Evolutionary conservation across 371 early-diverging fungal genomes (phyloP).

Genomic region (Mucor racemosus): DNA sequence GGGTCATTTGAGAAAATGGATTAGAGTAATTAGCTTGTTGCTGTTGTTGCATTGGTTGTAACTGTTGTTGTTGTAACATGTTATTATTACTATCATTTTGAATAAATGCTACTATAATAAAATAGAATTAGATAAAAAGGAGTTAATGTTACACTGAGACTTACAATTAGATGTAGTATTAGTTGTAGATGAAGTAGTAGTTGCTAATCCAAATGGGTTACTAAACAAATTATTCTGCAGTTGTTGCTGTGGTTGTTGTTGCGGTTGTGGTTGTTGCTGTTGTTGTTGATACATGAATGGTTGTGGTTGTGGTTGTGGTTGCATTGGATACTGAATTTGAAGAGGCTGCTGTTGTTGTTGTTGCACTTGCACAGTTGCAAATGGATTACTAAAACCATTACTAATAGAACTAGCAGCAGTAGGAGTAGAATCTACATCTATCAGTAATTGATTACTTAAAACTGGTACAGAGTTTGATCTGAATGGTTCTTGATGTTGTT

Average conservation of each 20-base stretch:
- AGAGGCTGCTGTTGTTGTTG: slow-evolving; percentile 9
- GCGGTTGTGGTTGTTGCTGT: not conserved
- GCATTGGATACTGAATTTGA: slow-evolving; percentile 15
- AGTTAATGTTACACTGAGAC: slow-evolving; percentile 8
- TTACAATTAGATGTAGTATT: not conserved
- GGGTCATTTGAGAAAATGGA: slow-evolving; percentile 31
- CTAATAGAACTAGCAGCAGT: not conserved
- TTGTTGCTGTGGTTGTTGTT: slow-evolving; percentile 15
- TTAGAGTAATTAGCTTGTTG: slow-evolving; percentile 11
- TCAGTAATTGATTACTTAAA: not conserved
- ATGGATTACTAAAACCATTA: not conserved
- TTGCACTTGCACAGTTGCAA: not conserved
- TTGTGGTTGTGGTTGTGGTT: slow-evolving; percentile 28
- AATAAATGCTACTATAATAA: not conserved
- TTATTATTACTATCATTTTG: not conserved
- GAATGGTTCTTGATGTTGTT: slow-evolving; percentile 18
- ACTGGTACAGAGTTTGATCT: slow-evolving; percentile 22
- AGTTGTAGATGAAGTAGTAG: not conserved
- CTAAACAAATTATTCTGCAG: slow-evolving; percentile 1
- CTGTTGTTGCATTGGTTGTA: not conserved
- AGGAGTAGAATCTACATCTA: slow-evolving; percentile 8
- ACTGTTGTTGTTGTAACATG: not conserved
- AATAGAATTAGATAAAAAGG: not conserved
- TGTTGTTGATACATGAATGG: slow-evolving; percentile 16
- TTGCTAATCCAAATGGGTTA: slow-evolving; percentile 13